Percentiles rank a stretch among this genome's conserved stretches.
These are phyloP conservation scores for Heteromeles arbutifolia DNA, from an alignment of 306 rosid species.

Conservation along the genomic window DNA sequence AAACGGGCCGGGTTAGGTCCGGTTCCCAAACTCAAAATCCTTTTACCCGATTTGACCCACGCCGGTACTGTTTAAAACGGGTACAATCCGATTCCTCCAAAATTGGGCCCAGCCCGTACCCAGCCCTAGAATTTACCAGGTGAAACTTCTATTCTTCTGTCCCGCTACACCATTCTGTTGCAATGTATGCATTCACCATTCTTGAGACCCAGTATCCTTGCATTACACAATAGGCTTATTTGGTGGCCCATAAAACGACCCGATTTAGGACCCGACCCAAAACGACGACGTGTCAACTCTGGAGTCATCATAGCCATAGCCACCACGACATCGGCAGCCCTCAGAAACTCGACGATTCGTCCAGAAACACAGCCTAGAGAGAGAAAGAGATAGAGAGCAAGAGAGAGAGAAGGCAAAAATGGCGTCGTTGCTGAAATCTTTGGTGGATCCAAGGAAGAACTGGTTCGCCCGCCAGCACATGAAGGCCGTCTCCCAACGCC, in stretches of 20 bases:
- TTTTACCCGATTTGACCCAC: fast-evolving
- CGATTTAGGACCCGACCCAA: not conserved
- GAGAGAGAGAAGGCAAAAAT: slow-evolving; percentile 23
- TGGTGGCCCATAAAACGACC: not conserved
- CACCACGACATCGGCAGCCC: not conserved
- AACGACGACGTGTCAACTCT: not conserved
- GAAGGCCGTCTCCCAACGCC: slow-evolving; percentile 72
- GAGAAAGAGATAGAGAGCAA: not conserved
- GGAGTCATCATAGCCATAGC: not conserved
- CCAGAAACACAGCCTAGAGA: not conserved
- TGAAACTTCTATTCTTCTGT: too few species aligned
- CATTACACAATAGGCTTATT: not conserved
- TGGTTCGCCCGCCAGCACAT: slow-evolving; percentile 83
- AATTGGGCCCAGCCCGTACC: too few species aligned
- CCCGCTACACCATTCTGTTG: too few species aligned
- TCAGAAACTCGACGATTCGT: not conserved
- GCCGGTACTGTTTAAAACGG: too few species aligned
- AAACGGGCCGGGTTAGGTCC: fast-evolving
- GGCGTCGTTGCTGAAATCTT: slow-evolving; percentile 55
- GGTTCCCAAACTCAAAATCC: too few species aligned
- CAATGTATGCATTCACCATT: too few species aligned
- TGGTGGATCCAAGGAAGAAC: slow-evolving; percentile 73
- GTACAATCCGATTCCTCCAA: too few species aligned
- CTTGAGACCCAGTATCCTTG: not conserved
- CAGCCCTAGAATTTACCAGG: too few species aligned